Conservation (phyloP, 2,329 filamentous ascomycete species). For the Paecilomyces sp. region DNA sequence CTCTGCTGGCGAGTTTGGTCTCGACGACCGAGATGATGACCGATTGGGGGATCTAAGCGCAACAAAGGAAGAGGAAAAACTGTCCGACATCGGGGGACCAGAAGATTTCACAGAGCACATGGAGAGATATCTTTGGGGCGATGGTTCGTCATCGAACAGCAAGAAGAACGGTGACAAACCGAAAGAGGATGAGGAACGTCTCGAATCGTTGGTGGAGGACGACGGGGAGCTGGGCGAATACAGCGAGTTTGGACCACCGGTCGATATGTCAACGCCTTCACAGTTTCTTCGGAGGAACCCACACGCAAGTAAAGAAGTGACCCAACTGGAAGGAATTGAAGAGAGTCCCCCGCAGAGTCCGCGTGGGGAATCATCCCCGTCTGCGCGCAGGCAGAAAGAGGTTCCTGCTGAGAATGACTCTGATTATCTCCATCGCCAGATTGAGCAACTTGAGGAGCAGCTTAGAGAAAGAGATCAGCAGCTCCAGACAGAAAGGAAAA, state of each 20-base stretch:
- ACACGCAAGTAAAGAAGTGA: slow-evolving; percentile 20
- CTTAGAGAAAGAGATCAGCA: slow-evolving; percentile 28
- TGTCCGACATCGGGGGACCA: slow-evolving; percentile 33
- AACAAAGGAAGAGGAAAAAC: slow-evolving; percentile 19
- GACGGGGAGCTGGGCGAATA: slow-evolving; percentile 25
- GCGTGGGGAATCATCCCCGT: slow-evolving; percentile 17
- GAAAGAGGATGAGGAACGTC: neutral
- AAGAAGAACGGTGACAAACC: slow-evolving; percentile 9
- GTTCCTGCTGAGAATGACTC: slow-evolving; percentile 10
- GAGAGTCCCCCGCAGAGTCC: slow-evolving; percentile 22
- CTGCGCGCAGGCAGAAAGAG: slow-evolving; percentile 16
- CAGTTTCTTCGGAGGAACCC: slow-evolving; percentile 27
- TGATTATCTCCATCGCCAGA: slow-evolving; percentile 21
- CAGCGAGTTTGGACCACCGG: slow-evolving; percentile 35
- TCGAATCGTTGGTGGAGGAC: neutral
- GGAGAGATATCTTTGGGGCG: slow-evolving; percentile 31
- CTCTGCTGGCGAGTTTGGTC: slow-evolving; percentile 17
- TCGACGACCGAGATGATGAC: slow-evolving; percentile 16
- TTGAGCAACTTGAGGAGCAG: slow-evolving; percentile 23
- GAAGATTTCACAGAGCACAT: slow-evolving; percentile 37
- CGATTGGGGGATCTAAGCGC: slow-evolving; percentile 16
- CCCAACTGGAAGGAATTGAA: slow-evolving; percentile 30
- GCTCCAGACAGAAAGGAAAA: slow-evolving; percentile 22
- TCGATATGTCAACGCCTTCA: slow-evolving; percentile 38
- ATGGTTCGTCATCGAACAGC: slow-evolving; percentile 10